phyloP scores from a whole-genome alignment of 352 stramenopile genomes.

The Peronospora tabacina region DNA sequence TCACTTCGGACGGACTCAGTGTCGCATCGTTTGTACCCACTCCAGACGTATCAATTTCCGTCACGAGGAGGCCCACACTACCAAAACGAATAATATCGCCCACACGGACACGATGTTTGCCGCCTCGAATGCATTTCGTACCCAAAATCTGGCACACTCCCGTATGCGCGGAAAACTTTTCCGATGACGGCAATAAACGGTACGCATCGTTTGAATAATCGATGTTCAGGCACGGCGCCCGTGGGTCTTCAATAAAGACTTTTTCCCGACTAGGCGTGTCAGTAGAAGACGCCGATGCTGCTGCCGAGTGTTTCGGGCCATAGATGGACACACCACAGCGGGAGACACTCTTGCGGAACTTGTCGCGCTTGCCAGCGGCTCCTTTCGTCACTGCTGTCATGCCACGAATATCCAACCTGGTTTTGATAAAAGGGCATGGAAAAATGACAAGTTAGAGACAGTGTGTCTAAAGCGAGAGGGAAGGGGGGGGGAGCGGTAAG shows the following conservation, averaged over 20 bases:
- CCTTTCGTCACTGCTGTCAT: constrained; percentile 85
- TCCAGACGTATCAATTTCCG: constrained; percentile 74
- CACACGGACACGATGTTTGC: constrained; percentile 72
- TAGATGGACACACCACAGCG: constrained; percentile 84
- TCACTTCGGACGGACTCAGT: constrained; percentile 67
- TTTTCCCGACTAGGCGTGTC: constrained; percentile 44
- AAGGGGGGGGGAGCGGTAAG: not conserved
- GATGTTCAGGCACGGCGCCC: constrained; percentile 76
- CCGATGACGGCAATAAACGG: constrained; percentile 70
- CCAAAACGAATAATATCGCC: constrained; percentile 86
- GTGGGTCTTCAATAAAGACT: constrained; percentile 85
- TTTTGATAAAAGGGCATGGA: not conserved
- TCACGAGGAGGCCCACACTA: constrained; percentile 72
- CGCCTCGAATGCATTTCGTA: constrained; percentile 79
- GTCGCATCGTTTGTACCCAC: constrained; percentile 62
- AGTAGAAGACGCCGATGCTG: constrained; percentile 13
- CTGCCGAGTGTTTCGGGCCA: constrained; percentile 68
- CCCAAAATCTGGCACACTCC: constrained; percentile 83
- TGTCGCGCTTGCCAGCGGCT: constrained; percentile 77
- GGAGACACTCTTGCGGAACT: constrained; percentile 84
- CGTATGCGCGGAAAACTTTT: constrained; percentile 84
- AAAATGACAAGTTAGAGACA: not conserved
- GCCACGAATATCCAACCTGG: constrained; percentile 74
- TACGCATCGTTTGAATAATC: constrained; percentile 85
- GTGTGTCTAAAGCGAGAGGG: not conserved